Evolutionary conservation across 75 land plant species (phyloP).

Genomic region (Sequoiadendron giganteum): DNA sequence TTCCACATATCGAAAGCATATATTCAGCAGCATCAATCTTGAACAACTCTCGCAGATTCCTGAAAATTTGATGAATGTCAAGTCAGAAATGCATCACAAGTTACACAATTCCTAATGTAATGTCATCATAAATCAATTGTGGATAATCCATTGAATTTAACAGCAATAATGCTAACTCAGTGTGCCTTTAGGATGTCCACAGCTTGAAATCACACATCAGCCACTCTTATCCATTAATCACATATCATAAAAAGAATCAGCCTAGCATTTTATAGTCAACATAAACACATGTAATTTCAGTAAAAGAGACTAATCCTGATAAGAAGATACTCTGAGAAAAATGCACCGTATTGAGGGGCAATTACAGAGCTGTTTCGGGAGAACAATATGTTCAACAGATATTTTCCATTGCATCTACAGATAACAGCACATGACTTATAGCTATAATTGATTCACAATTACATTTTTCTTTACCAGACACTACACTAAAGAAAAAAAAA

Average conservation of each 20-base stretch:
- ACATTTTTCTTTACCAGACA: background rate
- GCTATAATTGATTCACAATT: background rate
- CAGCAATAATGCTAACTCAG: background rate
- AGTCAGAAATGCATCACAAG: background rate
- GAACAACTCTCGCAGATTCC: slow-evolving; percentile 39
- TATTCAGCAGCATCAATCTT: slow-evolving; percentile 38
- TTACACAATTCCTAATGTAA: background rate
- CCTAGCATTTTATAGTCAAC: background rate
- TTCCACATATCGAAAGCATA: slow-evolving; percentile 40
- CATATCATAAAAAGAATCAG: background rate
- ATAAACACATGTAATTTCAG: background rate
- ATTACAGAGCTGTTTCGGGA: background rate
- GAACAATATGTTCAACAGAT: background rate
- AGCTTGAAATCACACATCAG: background rate
- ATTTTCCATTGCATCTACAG: background rate
- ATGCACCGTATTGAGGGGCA: background rate
- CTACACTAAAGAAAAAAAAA: background rate
- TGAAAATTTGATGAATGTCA: slow-evolving; percentile 1
- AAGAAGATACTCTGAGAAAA: background rate
- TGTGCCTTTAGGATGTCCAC: background rate
- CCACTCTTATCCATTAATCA: background rate
- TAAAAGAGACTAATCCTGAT: background rate
- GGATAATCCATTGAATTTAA: background rate
- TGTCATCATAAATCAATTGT: background rate
- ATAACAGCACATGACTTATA: background rate